Conservation (phyloP, 805 yeast species). For the Candida ovalis region DNA sequence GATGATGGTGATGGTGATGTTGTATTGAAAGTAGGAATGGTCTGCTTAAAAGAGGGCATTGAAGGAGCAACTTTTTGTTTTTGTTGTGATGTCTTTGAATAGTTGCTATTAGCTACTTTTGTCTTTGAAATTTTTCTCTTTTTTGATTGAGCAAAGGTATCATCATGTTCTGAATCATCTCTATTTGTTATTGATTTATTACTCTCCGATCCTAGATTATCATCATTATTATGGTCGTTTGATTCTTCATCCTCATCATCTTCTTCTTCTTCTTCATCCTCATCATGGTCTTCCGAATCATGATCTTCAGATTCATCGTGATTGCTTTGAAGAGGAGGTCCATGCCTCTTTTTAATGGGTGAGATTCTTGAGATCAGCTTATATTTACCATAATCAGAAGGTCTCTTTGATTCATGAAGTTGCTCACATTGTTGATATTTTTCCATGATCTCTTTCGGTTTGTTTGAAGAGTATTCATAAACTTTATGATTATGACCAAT, state of each 20-base stretch:
- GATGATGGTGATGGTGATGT: conserved; percentile 4
- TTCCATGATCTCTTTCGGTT: conserved; percentile 47
- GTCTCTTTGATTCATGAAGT: conserved; percentile 58
- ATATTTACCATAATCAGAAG: conserved; percentile 64
- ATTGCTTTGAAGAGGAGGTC: not conserved
- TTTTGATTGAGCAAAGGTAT: not conserved
- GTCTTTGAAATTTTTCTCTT: not conserved
- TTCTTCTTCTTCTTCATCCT: conserved; percentile 7
- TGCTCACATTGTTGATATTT: conserved; percentile 30
- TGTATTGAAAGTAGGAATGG: conserved; percentile 2
- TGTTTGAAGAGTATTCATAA: conserved; percentile 78
- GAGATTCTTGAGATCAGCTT: conserved; percentile 30
- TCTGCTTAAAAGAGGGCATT: conserved; percentile 3
- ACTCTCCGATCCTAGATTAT: conserved; percentile 4
- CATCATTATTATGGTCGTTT: too few species aligned
- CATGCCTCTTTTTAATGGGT: conserved; percentile 19
- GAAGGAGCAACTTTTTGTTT: not conserved
- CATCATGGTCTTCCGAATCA: conserved; percentile 1
- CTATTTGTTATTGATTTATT: conserved; percentile 4
- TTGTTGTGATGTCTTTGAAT: not conserved
- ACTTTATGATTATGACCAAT: conserved; percentile 78
- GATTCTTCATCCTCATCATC: conserved; percentile 15
- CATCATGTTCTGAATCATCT: conserved; percentile 2
- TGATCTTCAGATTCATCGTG: not conserved
- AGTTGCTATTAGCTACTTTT: not conserved